A percentile compares a stretch with the other conserved stretches of the same genome.
Evolutionary conservation across 768 basidiomycete species (phyloP).

Genomic region (Strobilomyces confusus): DNA sequence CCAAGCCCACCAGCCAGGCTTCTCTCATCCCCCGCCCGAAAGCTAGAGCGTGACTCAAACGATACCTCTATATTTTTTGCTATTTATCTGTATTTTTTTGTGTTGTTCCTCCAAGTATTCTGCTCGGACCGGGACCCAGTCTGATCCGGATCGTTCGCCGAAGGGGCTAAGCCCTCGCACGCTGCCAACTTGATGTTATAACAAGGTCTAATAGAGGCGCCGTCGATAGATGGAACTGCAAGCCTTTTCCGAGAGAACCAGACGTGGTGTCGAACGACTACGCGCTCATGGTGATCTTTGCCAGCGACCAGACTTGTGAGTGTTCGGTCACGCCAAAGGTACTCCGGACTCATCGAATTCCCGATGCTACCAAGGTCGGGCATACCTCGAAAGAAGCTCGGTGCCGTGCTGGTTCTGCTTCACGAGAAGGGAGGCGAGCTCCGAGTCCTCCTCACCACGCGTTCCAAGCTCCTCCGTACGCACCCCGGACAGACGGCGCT

Average conservation of each 20-base stretch:
- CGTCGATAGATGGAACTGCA: slow-evolving; percentile 8
- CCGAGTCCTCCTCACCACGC: slow-evolving; percentile 80
- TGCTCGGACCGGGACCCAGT: no score
- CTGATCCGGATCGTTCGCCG: no score
- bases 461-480: slow-evolving; percentile 68
- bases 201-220: no score
- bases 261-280: slow-evolving; percentile 40
- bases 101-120: background rate
- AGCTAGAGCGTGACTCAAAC: background rate
- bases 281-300: slow-evolving; percentile 17
- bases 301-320: slow-evolving; percentile 51
- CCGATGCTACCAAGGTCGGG: slow-evolving; percentile 24
- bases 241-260: slow-evolving; percentile 16
- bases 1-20: slow-evolving; percentile 13
- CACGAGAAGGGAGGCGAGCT: slow-evolving; percentile 67
- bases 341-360: background rate
- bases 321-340: slow-evolving; percentile 12
- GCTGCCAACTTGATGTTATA: no score
- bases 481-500: slow-evolving; percentile 82
- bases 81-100: slow-evolving; percentile 28
- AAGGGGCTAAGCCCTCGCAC: no score
- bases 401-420: slow-evolving; percentile 75
- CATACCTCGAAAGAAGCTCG: slow-evolving; percentile 45
- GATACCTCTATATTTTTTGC: background rate
- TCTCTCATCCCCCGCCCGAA: slow-evolving; percentile 28